Evolutionary conservation across 768 basidiomycete genomes (phyloP).

Genomic region (Gelatoporia subvermispora): DNA sequence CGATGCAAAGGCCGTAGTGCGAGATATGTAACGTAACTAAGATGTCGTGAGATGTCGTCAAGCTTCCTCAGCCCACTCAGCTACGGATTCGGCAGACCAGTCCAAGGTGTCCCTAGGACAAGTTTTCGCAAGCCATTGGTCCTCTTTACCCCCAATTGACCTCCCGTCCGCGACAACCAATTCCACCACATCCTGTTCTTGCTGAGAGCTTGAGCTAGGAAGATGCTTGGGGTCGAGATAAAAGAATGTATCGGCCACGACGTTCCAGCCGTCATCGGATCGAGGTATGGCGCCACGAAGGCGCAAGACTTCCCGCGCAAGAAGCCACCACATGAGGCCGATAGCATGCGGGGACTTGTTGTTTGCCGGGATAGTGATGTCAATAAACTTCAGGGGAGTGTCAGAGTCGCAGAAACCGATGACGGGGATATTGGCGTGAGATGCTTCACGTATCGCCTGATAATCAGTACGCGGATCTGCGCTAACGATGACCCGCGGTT

Average conservation of each 20-base stretch:
- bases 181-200: slow-evolving; percentile 88
- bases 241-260: slow-evolving; percentile 99
- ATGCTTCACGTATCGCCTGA: slow-evolving; percentile 99
- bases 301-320: slow-evolving; percentile 95
- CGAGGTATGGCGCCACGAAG: slow-evolving; percentile 91
- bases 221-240: slow-evolving; percentile 99
- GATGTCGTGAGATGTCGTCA: too few species aligned
- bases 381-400: slow-evolving; percentile 94
- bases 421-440: slow-evolving; percentile 99
- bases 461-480: slow-evolving; percentile 99
- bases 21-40: too few species aligned
- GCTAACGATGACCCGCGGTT: slow-evolving; percentile 96
- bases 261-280: slow-evolving; percentile 89
- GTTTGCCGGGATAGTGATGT: slow-evolving; percentile 98
- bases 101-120: too few species aligned
- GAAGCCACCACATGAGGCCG: slow-evolving; percentile 96
- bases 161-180: slow-evolving; percentile 53
- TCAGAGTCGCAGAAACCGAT: slow-evolving; percentile 99
- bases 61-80: too few species aligned
- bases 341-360: slow-evolving; percentile 98
- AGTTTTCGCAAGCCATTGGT: too few species aligned
- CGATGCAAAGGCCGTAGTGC: too few species aligned
- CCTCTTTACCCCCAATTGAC: slow-evolving; percentile 43
- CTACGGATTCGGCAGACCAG: too few species aligned
- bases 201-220: slow-evolving; percentile 95